Base-by-base conservation (phyloP, 1,139 yeast species). In the Hansenula sp. region DNA sequence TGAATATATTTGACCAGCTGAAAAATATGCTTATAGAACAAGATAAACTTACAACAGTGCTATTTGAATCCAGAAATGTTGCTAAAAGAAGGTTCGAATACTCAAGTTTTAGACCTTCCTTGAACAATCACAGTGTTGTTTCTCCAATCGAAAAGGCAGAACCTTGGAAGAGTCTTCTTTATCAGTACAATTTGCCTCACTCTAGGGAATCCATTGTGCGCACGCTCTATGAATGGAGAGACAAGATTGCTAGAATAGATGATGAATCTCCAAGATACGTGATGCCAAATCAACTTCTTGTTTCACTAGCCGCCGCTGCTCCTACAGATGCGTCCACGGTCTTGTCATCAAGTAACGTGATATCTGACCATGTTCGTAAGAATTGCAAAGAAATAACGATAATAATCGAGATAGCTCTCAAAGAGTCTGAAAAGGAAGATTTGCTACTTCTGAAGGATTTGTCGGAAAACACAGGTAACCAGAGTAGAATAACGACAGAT, bases 191-290 rank as follows among this genome's bases (percentile, higher is more conserved):
- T 47, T 68, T 88, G 6, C 79, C 82, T 2, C 53, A 61, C 2
- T 68, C 72, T 32, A 82, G 77, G 45, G 72, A 73, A 39, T 75
- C 75, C 0, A 60, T 87, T 13, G 71, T 88, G 13, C 77, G 73
- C 44, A 77, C 68, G 1, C 65, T 94, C 21, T 87, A 76, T 53
- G 71, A 76, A 31, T 92, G 97, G 97, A 75, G 98, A 58, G 97
- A 94, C 57, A 44, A 52, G 2, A 56, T 73, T 29, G 97, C 97
- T 1, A 73, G 95, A 45, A 55, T 66, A 34, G 72, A 75, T 37
- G 99, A 94, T 57, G 99, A 94, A 60, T 85, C 95, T 2, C 79
- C 83, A 1, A 69, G 95, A 47, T 92, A 68, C 53, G 68, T 92
- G 9, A 82, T 90, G 92, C 79, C 96, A 5, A 89, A 88, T 56